Base-by-base conservation (phyloP, 2,329 filamentous ascomycete species). In the Talaromyces pinophilus region DNA sequence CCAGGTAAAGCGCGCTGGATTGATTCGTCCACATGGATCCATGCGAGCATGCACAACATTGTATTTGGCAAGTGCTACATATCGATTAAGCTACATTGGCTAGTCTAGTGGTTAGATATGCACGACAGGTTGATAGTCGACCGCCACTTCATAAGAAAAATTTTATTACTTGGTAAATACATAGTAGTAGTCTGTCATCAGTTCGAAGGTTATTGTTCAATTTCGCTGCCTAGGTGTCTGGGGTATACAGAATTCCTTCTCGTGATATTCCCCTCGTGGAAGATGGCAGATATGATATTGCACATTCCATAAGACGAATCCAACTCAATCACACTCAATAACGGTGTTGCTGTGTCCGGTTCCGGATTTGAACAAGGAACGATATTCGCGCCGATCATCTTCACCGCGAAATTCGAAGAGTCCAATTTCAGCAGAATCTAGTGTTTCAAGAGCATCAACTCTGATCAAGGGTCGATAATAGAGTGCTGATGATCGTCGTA, bases 11-110 rank as follows among this genome's bases (percentile, higher is more conserved):
- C 30, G 30, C 30, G 30, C 7, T 33, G 44, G 28, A 57, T 57
- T 57, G 54, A 57, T 57, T 57, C 54, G 54, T 57, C 54, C 54
- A 57, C 30, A 57, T 38, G 54, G 54, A 38, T 38, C 54, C 54
- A 57, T 57, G 54, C 52, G 25, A 10, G 17, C 44, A 62, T 50
- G 59, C 46, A 62, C 28, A 50, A 50, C 59, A 62, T 50, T 62
- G 42, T 8, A 35, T 30, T 60, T 59, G 35, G 57, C 40, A n/a
- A 44, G 40, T 38, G 10, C 57, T 6, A 19, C 22, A 42, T 59
- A 62, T 67, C 33, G 59, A 30, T 68, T 30, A 54, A 19, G 22
- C 30, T 25, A 22, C 48, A 52, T 19, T 55, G 50, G 28, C 50
- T 30, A 55, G 28, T 33, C 10, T 19, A 42, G 40, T 15, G 38